These are phyloP conservation scores for Aspergillus quadricinctus DNA, from an alignment of 2,329 filamentous ascomycete species.

Conservation along the genomic window DNA sequence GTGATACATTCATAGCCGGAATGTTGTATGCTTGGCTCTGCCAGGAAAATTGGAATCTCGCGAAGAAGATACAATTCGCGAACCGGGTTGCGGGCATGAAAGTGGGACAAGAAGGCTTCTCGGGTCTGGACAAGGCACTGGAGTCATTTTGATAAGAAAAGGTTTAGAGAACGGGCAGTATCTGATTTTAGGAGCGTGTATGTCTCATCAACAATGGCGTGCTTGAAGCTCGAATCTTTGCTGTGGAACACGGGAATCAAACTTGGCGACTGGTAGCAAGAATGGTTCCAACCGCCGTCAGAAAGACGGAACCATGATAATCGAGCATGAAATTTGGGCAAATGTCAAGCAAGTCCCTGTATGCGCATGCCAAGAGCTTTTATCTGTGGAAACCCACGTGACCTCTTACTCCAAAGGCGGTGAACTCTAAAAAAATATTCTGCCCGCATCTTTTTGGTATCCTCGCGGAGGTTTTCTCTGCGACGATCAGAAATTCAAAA, in stretches of 20 bases:
- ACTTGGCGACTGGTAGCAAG: background rate
- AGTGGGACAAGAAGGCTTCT: slow-evolving; percentile 63
- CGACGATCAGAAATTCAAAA: slow-evolving; percentile 9
- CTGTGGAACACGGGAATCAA: background rate
- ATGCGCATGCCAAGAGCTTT: background rate
- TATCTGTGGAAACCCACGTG: slow-evolving; percentile 19
- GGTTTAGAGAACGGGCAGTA: background rate
- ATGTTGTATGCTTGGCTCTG: slow-evolving; percentile 60
- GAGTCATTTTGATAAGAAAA: background rate
- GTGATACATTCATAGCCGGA: slow-evolving; percentile 71
- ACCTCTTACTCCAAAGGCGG: slow-evolving; percentile 18
- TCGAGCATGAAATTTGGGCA: background rate
- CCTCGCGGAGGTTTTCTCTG: slow-evolving; percentile 16
- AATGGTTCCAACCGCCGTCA: background rate
- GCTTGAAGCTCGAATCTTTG: no score
- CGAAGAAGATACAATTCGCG: slow-evolving; percentile 54
- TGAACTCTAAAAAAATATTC: slow-evolving; percentile 32
- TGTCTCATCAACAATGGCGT: background rate
- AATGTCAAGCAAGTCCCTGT: no score
- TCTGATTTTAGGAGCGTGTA: background rate
- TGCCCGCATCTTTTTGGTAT: slow-evolving; percentile 31
- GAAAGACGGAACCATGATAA: background rate
- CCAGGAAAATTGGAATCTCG: slow-evolving; percentile 48
- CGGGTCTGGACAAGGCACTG: slow-evolving; percentile 41
- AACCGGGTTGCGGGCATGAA: slow-evolving; percentile 65